These are phyloP conservation scores for Mycena floridula DNA, from an alignment of 768 basidiomycete species.

Conservation along the genomic window DNA sequence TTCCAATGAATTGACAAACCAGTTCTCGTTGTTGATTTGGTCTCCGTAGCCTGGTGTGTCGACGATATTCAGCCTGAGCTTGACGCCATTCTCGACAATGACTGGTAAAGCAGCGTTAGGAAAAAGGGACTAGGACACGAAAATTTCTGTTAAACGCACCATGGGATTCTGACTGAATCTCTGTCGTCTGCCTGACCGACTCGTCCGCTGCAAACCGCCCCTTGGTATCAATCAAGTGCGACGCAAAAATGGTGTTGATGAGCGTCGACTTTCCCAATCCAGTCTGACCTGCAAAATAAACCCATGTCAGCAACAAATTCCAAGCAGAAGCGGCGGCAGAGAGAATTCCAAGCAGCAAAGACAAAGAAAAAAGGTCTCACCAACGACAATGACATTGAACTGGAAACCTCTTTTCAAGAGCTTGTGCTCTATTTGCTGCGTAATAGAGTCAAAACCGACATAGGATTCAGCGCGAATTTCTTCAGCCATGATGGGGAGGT, in stretches of 20 bases:
- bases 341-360: background rate
- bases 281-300: constrained; percentile 69
- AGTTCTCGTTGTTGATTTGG: constrained; percentile 98
- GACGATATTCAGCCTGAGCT: constrained; percentile 92
- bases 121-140: background rate
- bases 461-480: constrained; percentile 91
- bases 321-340: no score
- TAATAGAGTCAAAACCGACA: constrained; percentile 98
- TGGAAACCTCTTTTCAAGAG: constrained; percentile 98
- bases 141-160: constrained; percentile 43
- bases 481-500: constrained; percentile 30
- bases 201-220: constrained; percentile 85
- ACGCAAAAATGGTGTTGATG: constrained; percentile 98
- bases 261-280: constrained; percentile 98
- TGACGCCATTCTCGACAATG: constrained; percentile 94
- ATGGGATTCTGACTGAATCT: constrained; percentile 93
- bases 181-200: constrained; percentile 91
- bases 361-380: constrained; percentile 39
- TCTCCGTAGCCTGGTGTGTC: constrained; percentile 99
- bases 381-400: constrained; percentile 97
- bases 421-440: constrained; percentile 97
- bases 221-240: constrained; percentile 97
- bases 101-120: constrained; percentile 39
- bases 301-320: background rate
- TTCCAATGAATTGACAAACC: constrained; percentile 43